Percentiles rank a stretch among this genome's conserved stretches.
phyloP scores from a whole-genome alignment of 2,329 filamentous ascomycete genomes.

The Ophiocordyceps sinensis region DNA sequence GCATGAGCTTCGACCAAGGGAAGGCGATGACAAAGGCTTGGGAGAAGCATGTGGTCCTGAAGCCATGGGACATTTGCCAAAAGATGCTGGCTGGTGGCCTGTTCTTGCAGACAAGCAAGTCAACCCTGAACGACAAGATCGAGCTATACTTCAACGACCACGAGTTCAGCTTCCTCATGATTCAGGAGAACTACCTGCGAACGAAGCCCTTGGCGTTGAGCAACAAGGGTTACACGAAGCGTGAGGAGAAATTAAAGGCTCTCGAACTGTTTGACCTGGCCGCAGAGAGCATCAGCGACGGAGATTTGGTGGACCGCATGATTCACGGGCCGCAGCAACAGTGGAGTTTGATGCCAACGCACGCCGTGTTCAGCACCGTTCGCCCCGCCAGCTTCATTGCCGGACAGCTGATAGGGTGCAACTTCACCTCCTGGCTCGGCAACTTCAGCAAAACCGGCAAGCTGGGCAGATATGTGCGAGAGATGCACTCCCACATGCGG shows the following conservation, averaged over 20 bases:
- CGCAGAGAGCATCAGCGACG: slow-evolving; percentile 92
- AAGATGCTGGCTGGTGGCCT: slow-evolving; percentile 83
- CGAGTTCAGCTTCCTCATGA: slow-evolving; percentile 93
- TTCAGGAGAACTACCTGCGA: slow-evolving; percentile 92
- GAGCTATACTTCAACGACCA: slow-evolving; percentile 99
- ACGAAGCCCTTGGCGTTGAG: slow-evolving; percentile 58
- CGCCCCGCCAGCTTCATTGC: slow-evolving; percentile 76
- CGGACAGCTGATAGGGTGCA: slow-evolving; percentile 59
- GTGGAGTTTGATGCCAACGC: slow-evolving; percentile 94
- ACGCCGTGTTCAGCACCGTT: slow-evolving; percentile 91
- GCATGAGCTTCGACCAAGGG: slow-evolving; percentile 70
- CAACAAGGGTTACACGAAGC: slow-evolving; percentile 39
- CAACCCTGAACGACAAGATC: slow-evolving; percentile 91
- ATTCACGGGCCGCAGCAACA: slow-evolving; percentile 97
- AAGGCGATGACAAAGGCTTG: slow-evolving; percentile 95
- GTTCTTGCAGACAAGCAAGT: slow-evolving; percentile 69
- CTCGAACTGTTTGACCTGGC: slow-evolving; percentile 78
- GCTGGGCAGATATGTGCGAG: slow-evolving; percentile 69
- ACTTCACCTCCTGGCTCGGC: slow-evolving; percentile 85
- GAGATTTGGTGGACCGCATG: slow-evolving; percentile 92
- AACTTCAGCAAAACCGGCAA: slow-evolving; percentile 81
- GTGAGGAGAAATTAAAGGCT: slow-evolving; percentile 63
- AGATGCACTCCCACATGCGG: slow-evolving; percentile 95
- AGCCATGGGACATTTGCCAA: slow-evolving; percentile 94
- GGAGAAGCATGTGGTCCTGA: slow-evolving; percentile 94